Base-by-base conservation (phyloP, 2,329 filamentous ascomycete genomes). In the Chaetomiaceae sp. region DNA sequence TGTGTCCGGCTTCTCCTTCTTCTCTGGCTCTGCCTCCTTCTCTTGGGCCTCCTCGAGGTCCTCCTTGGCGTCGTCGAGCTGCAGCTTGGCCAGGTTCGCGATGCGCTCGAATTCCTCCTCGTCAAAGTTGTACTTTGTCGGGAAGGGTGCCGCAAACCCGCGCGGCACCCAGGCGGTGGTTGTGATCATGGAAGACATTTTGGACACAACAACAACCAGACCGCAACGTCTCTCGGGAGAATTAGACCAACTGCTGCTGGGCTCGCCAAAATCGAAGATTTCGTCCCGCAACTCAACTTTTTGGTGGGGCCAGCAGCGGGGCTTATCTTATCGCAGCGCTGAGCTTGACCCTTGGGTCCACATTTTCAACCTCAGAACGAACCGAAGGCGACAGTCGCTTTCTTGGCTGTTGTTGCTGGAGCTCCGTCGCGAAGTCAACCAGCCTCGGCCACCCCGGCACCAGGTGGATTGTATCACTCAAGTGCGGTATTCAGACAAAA, bases 1-100 rank as follows among this genome's bases (percentile, higher is more conserved):
- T 57, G 46, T 69, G 71, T 70, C 64, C 54, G 63, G 29, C 59
- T 65, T 47, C 38, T 58, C 60, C 39, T 66, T 68, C 39, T 66
- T 38, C 19, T 57, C 60, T 37, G 61, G 61, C 19, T 64, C 68
- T 23, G 70, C 69, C 47, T 66, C 61, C 19, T 53, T 52, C 14
- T 55, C 63, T 25, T 83, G 77, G 11, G 90, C 90, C 63, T 88
- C 84, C 61, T 87, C 82, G 57, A 95, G 73, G 66, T 94, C 91
- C 25, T 91, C 88, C 66, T 92, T 87, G 23, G 94, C 94, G 72
- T 97, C 94, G 66, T 96, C 89, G 29, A 96, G 81, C 72, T 95
- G 87, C 57, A 89, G 75, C 69, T 87, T 84, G 27, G 87, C 87
- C 59, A 91, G 76, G 66, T 81, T 79, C 15, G 86, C 85, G 73